These are phyloP conservation scores for Suhomyces emberorum DNA, from an alignment of 805 yeast genomes.

Conservation along the genomic window DNA sequence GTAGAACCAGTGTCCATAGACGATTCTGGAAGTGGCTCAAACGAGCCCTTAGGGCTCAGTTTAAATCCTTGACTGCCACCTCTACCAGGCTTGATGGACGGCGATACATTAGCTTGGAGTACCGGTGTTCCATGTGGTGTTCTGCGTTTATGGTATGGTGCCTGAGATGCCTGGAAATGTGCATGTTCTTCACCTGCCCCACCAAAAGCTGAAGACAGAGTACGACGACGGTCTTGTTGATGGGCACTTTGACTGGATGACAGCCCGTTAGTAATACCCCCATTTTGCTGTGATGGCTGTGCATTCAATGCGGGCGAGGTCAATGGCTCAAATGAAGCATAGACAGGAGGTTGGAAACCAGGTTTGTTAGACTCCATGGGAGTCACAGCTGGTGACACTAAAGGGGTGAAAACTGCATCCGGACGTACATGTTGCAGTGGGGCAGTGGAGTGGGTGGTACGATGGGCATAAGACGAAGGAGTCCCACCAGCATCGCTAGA, in stretches of 20 bases:
- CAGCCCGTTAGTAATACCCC: too few species aligned
- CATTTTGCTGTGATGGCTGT: constrained; percentile 22
- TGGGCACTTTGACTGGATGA: too few species aligned
- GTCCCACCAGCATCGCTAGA: background rate
- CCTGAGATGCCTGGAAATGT: constrained; percentile 5
- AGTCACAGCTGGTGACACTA: constrained; percentile 73
- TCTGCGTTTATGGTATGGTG: constrained; percentile 27
- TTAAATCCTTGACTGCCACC: background rate
- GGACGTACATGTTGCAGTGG: constrained; percentile 43
- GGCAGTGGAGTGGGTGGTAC: constrained; percentile 13
- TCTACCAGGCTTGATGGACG: background rate
- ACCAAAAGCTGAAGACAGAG: constrained; percentile 29
- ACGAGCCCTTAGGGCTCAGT: constrained; percentile 6
- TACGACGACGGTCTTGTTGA: constrained; percentile 32
- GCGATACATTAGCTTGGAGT: constrained; percentile 20
- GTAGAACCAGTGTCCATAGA: constrained; percentile 11
- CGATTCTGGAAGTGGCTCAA: constrained; percentile 32
- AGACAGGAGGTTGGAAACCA: constrained; percentile 20
- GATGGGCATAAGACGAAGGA: background rate
- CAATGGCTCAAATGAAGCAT: constrained; percentile 45
- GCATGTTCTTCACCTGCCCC: constrained; percentile 11
- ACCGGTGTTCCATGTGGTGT: constrained; percentile 46
- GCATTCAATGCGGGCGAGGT: constrained; percentile 69
- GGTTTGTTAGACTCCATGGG: constrained; percentile 45
- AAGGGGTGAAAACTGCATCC: constrained; percentile 68